Evolutionary conservation across 129 eudicot genomes (phyloP), one percentile per base, ranked within the genome.

Genomic region (Solidago caesia): DNA sequence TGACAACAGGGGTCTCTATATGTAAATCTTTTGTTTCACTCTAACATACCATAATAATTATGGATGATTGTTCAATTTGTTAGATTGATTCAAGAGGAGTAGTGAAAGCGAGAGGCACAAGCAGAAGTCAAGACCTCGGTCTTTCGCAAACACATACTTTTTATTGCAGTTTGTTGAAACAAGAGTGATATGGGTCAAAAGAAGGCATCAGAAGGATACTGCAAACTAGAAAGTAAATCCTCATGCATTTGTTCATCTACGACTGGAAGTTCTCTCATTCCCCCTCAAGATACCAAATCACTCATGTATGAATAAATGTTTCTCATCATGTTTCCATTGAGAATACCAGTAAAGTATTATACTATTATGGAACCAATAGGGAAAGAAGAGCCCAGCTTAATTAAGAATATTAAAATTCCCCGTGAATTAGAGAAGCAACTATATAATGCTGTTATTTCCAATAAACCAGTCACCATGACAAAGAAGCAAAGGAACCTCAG

Each of bases 401-500:
- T 74, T 27, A 68, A 67, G 43, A 85, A 81, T 27, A 62, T 59
- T 46, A 71, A 48, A 52, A 15, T 73, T 79, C 67, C 80, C 67
- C 63, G 33, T 77, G 84, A 79, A 26, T 46, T 68, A 13, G 75
- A 56, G 65, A 75, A 64, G 70, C 75, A 75, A 75, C 66, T 67
- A 14, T 71, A 75, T 71, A 64, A 67, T 51, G 78, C 70, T 77
- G 80, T 67, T 60, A 9, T n/a, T 74, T 55, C 52, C 6, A 74
- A 68, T 45, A 85, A 75, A 58, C 84, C 63, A 9, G 70, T 72
- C 27, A 81, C 72, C 3, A 29, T 79, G 57, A 67, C 74, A 29
- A 90, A 85, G 85, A 90, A 90, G 70, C 87, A 83, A 75, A 75
- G 80, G 76, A 90, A 91, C 75, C 86, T 90, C 65, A 80, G 81